Evolutionary conservation across 352 stramenopile genomes (phyloP), one percentile per base, ranked within the genome.

Genomic region (Thalassiosira oceanica): DNA sequence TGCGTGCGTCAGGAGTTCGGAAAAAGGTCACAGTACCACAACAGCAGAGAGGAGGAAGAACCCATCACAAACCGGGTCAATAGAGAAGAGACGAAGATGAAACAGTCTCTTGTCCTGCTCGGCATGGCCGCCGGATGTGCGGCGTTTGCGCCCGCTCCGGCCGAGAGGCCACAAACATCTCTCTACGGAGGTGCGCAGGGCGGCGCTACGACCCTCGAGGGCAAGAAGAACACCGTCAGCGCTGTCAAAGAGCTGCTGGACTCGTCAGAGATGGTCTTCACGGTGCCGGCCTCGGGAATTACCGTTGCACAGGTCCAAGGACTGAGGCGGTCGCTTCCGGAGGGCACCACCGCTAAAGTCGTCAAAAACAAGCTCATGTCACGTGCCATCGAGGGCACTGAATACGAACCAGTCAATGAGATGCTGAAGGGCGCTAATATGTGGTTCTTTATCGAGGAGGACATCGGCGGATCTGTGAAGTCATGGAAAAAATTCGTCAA

Each of bases 401-500:
- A 77, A 7, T 92, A 83, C 24, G 81, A 88, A 72, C 23, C 55
- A 20, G 76, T 64, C 21, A 50, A 66, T 20, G 35, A 63, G 5
- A 61, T 92, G 31, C 71, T 91, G 0, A 87, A 79, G 46, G 88
- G 86, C 15, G 63, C 84, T 33, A 94, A 94, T 72, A 87, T 91
- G 81, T 94, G 88, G 88, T 90, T 94, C 54, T 94, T 94, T 60
- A 87, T 93, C 35, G 84, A 93, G 56, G 82, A 93, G 58, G 85
- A 93, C 64, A 87, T 93, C 45, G 73, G 75, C 26, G 80, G 58
- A 20, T 83, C 80, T 37, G 80, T 94, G 56, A 92, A 89, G 61
- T 66, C 78, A 31, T 89, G 73, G 49, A 86, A 90, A 24, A 37
- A 58, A 0, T 92, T 94, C 54, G 26, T 67, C 15, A 94, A 94